Conservation (phyloP, 495 filamentous ascomycete species). For the Thermochaetoides thermophila region DNA sequence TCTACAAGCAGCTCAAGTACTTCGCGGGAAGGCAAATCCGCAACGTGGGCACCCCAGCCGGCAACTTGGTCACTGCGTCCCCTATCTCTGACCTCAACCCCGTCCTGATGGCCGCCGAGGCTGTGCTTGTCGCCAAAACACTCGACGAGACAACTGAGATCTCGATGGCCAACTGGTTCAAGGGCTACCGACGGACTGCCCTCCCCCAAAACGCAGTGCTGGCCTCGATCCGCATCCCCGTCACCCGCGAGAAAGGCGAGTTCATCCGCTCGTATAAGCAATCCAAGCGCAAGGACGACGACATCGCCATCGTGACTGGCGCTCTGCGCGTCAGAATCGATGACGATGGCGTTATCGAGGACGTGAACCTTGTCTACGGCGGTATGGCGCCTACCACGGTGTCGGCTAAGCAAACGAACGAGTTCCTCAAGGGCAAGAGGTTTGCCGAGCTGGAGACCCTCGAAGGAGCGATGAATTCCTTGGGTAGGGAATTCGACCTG, state of each 20-base stretch:
- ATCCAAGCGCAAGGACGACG: slow-evolving; percentile 89
- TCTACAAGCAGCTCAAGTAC: slow-evolving; percentile 71
- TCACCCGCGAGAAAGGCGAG: slow-evolving; percentile 50
- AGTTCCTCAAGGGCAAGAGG: slow-evolving; percentile 58
- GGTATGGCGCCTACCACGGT: slow-evolving; percentile 82
- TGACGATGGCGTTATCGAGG: slow-evolving; percentile 48
- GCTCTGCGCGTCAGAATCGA: slow-evolving; percentile 59
- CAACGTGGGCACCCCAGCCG: slow-evolving; percentile 91
- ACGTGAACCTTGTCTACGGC: slow-evolving; percentile 69
- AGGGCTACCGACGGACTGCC: slow-evolving; percentile 74
- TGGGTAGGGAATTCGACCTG: slow-evolving; percentile 78
- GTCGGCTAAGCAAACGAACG: slow-evolving; percentile 59
- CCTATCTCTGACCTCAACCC: slow-evolving; percentile 96
- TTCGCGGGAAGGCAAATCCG: slow-evolving; percentile 93
- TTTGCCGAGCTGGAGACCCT: slow-evolving; percentile 68
- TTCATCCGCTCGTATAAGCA: slow-evolving; percentile 80
- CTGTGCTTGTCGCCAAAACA: slow-evolving; percentile 63
- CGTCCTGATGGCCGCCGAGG: slow-evolving; percentile 78
- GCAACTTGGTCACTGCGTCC: slow-evolving; percentile 87
- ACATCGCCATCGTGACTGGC: slow-evolving; percentile 89
- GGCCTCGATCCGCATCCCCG: slow-evolving; percentile 68
- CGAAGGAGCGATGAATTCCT: slow-evolving; percentile 72
- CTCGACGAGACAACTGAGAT: slow-evolving; percentile 57
- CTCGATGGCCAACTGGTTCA: slow-evolving; percentile 88
- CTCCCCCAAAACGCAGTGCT: slow-evolving; percentile 74